Evolutionary conservation across 1,284 basidiomycete species (phyloP).

Genomic region (Peniophora sp.): DNA sequence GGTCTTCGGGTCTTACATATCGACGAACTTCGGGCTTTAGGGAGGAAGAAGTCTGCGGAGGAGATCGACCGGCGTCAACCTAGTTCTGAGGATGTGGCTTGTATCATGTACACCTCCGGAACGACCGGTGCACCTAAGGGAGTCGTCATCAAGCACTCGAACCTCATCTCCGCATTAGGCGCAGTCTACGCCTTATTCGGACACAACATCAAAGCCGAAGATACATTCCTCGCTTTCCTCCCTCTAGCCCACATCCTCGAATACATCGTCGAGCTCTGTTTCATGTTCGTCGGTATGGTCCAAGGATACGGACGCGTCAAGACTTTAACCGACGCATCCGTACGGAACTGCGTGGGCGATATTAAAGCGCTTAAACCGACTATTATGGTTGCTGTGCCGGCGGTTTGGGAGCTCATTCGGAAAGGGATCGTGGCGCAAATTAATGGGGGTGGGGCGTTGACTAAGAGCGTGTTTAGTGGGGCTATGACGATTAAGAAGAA

Average conservation of each 20-base stretch:
- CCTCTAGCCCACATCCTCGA: slow-evolving; percentile 91
- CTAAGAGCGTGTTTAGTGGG: slow-evolving; percentile 68
- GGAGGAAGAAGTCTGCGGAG: slow-evolving; percentile 47
- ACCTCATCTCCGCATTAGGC: slow-evolving; percentile 82
- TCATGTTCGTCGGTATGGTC: slow-evolving; percentile 64
- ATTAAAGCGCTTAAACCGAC: slow-evolving; percentile 76
- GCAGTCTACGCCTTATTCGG: slow-evolving; percentile 73
- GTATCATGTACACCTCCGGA: slow-evolving; percentile 98
- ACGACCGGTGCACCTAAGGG: slow-evolving; percentile 92
- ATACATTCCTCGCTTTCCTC: slow-evolving; percentile 85
- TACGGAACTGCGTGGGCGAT: slow-evolving; percentile 88
- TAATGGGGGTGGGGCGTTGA: slow-evolving; percentile 56
- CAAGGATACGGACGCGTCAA: slow-evolving; percentile 91
- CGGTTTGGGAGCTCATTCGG: slow-evolving; percentile 87
- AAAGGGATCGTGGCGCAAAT: slow-evolving; percentile 88
- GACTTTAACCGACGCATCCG: slow-evolving; percentile 90
- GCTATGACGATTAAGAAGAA: slow-evolving; percentile 64
- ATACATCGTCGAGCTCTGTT: slow-evolving; percentile 71
- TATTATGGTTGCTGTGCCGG: slow-evolving; percentile 89
- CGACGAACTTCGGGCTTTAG: slow-evolving; percentile 63
- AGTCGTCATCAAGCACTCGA: slow-evolving; percentile 83
- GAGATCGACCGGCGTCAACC: slow-evolving; percentile 48
- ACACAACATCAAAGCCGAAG: slow-evolving; percentile 63
- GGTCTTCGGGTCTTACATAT: slow-evolving; percentile 56
- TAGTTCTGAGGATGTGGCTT: slow-evolving; percentile 61